Conservation (phyloP, 129 eudicot species). For the Tagetes erecta region DNA sequence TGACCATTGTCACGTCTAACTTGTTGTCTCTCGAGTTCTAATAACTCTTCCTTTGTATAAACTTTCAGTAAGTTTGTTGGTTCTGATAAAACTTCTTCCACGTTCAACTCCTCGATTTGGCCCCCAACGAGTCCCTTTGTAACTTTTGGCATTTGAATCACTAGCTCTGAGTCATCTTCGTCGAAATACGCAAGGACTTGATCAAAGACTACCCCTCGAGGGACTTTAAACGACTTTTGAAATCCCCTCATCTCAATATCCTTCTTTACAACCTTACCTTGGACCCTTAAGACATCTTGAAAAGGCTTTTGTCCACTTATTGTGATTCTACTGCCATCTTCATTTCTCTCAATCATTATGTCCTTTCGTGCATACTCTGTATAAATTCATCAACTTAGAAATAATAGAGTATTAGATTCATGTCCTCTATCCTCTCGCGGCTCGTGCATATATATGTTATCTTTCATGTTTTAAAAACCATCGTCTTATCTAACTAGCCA, state of each 20-base stretch:
- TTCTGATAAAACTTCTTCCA: conserved; percentile 14
- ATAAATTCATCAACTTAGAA: background rate
- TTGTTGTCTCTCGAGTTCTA: conserved; percentile 19
- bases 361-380: conserved; percentile 40
- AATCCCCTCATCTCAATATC: conserved; percentile 37
- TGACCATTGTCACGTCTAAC: background rate
- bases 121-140: conserved; percentile 40
- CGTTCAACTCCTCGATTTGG: conserved; percentile 41
- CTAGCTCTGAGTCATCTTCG: conserved; percentile 43
- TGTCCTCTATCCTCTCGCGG: background rate
- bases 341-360: conserved; percentile 53
- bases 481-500: background rate
- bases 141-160: conserved; percentile 47
- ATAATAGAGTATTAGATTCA: background rate
- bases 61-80: background rate
- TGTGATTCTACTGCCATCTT: conserved; percentile 44
- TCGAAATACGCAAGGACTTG: conserved; percentile 39
- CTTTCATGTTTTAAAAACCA: background rate
- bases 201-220: conserved; percentile 46
- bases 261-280: conserved; percentile 43
- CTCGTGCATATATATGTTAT: no score
- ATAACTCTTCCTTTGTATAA: conserved; percentile 10
- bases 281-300: conserved; percentile 43
- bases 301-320: conserved; percentile 44
- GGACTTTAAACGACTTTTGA: conserved; percentile 42